Base-by-base conservation (phyloP, 768 basidiomycete genomes). In the Cystofilobasidium macerans region DNA sequence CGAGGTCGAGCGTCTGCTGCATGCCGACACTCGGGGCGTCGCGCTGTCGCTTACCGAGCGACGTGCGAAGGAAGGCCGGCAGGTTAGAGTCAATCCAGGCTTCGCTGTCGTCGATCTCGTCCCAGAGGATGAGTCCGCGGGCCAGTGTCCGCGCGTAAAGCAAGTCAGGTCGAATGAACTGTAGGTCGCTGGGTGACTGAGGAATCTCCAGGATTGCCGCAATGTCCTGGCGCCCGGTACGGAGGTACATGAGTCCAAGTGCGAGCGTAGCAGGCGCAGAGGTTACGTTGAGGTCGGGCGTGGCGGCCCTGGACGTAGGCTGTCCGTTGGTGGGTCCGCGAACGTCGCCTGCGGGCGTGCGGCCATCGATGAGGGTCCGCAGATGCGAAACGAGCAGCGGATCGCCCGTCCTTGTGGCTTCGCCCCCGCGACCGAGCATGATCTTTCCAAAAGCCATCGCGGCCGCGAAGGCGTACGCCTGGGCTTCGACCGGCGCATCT, bases 401-500 rank as follows among this genome's bases (percentile, higher is more conserved):
- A 70, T 95, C 93, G 0, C 88, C 88, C 1, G 87, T 87, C 38
- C 86, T 84, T 11, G 81, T 80, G 0, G 83, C 80, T 26, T 71
- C 71, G 3, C 75, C 72, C 1, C 95, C 93, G 71, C 85, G 85
- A 8, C 89, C 93, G 20, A 98, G 82, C 87, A 97, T 94, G 76
- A 94, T 86, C 84, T 95, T 88, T 6, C 95, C 95, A 72, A 95
- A 95, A 0, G 89, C 86, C 35, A 95, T 81, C 12, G 89, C 89
- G 3, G 90, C 84, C 2, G 89, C 83, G 69, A 89, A 86, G 0
- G 92, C 87, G 73, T 97, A 98, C 0, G 91, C 86, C 73, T 98
- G 95, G 69, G 94, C 90, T 1, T 87, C 85, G 60, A 86, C 86
- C 7, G 84, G 83, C 22, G 93, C 81, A 71, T 89, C 86, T 18